Evolutionary conservation across 2,329 filamentous ascomycete genomes (phyloP).

Genomic region (Cordyceps cateniannulata): DNA sequence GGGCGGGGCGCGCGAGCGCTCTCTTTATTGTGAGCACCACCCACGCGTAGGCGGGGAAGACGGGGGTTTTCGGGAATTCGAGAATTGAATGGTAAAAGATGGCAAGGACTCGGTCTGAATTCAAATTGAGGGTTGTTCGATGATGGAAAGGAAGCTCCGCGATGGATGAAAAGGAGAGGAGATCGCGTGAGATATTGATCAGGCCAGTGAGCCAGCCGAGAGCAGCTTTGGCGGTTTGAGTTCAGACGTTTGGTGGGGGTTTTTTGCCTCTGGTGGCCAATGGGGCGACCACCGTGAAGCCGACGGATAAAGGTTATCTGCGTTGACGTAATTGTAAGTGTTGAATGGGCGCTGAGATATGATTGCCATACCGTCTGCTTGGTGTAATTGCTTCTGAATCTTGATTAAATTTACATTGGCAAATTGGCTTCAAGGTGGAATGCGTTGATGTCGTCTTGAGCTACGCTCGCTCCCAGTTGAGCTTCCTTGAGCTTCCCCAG

Average conservation of each 20-base stretch:
- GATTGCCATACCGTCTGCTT: too few relatives aligned
- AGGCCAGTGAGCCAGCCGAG: neutral
- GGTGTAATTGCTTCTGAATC: too few relatives aligned
- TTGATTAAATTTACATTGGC: too few relatives aligned
- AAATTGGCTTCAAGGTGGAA: too few relatives aligned
- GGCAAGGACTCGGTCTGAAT: neutral
- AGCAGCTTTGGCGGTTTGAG: neutral
- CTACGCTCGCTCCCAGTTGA: too few relatives aligned
- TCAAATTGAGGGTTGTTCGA: neutral
- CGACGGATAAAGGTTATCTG: too few relatives aligned
- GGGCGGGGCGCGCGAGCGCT: neutral
- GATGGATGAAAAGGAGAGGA: neutral
- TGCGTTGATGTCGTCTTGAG: too few relatives aligned
- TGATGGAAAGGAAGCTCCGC: neutral
- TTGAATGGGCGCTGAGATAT: too few relatives aligned
- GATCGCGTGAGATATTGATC: slow-evolving; percentile 2
- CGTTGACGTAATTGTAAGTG: too few relatives aligned
- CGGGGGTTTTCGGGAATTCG: neutral
- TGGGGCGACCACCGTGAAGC: too few relatives aligned
- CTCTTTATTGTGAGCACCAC: neutral
- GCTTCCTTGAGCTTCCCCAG: too few relatives aligned
- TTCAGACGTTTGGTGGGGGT: neutral
- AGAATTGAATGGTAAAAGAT: neutral
- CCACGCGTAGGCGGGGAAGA: slow-evolving; percentile 1
- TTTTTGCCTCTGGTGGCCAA: neutral